Evolutionary conservation across 2,329 filamentous ascomycete genomes (phyloP), one percentile per base, ranked within the genome.

Genomic region (Phaeosphaeria sp.): DNA sequence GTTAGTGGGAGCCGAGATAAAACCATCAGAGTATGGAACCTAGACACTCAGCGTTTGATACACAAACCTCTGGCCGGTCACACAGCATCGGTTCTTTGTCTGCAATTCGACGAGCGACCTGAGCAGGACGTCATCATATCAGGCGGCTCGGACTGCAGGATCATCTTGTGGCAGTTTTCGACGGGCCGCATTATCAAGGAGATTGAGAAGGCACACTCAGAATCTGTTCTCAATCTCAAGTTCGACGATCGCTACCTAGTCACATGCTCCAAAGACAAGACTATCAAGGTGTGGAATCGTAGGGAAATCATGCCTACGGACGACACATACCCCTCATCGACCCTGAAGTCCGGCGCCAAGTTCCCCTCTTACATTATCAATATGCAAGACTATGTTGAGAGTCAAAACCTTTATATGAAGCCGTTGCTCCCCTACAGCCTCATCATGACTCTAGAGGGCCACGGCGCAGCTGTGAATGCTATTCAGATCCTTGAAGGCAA

Each of bases 211-310:
- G 94, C 94, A 0, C 95, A 99, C 74, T 82, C 84, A 27, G 95
- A 99, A 76, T 97, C 94, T 0, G 93, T 99, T 0, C 82, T 99
- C 17, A 98, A 98, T 71, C 87, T 99, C 55, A 87, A 91, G 60
- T 99, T 98, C 66, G 93, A 98, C 72, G 89, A 92, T 64, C 87
- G 92, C 9, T 96, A 96, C 62, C 83, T 99, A 3, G 92, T 98
- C 13, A 99, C 95, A 0, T 98, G 95, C 71, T 98, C 94, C 49
- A 99, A 99, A 76, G 95, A 99, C 77, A 96, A 93, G 77, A 90
- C 90, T 0, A 97, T 99, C 82, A 97, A 97, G 77, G 89, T 99
- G 18, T 99, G 96, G 86, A 98, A 94, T 74, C 88, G 95, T 5
- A 84, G 82, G 18, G 71, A 77, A 52, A 71, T 82, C 46, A 60